Percentiles rank a stretch among this genome's conserved stretches.
Conservation (phyloP, 345 rosid genomes). For the Luvunga scandens region DNA sequence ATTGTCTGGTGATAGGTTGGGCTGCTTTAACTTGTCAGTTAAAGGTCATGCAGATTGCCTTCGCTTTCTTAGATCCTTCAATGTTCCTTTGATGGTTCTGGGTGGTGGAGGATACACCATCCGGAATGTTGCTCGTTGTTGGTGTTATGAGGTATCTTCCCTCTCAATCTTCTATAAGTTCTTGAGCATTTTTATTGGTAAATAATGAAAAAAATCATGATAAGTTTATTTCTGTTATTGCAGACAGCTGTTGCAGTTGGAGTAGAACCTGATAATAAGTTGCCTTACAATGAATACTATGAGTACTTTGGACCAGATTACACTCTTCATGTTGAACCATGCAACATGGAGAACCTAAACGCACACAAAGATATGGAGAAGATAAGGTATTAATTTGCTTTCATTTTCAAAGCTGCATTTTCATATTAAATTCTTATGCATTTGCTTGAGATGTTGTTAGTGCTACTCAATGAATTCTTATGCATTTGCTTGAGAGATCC, state of each 20-base stretch:
- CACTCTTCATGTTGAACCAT: constrained; percentile 83
- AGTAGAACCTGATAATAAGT: constrained; percentile 88
- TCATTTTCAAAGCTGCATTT: neutral
- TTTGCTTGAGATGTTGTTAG: neutral
- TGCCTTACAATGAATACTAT: constrained; percentile 90
- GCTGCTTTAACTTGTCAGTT: constrained; percentile 95
- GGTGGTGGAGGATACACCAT: constrained; percentile 99
- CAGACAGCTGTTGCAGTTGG: constrained; percentile 99
- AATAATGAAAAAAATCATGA: neutral
- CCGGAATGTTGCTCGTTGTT: constrained; percentile 97
- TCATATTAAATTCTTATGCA: constrained; percentile 1
- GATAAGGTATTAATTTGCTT: constrained; percentile 53
- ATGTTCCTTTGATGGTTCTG: constrained; percentile 91
- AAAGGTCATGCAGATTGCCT: constrained; percentile 99
- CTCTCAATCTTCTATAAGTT: constrained; percentile 3
- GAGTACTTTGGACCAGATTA: constrained; percentile 98
- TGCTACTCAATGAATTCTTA: neutral
- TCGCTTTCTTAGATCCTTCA: constrained; percentile 81
- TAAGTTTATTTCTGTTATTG: constrained; percentile 13
- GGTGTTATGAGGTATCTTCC: constrained; percentile 89
- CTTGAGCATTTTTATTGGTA: neutral
- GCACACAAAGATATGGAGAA: constrained; percentile 77
- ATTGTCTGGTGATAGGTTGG: constrained; percentile 89
- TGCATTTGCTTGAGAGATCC: too few species aligned
- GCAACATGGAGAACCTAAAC: constrained; percentile 79